These are phyloP conservation scores for Scleroderma citrinum DNA, from an alignment of 768 basidiomycete species.

Conservation along the genomic window DNA sequence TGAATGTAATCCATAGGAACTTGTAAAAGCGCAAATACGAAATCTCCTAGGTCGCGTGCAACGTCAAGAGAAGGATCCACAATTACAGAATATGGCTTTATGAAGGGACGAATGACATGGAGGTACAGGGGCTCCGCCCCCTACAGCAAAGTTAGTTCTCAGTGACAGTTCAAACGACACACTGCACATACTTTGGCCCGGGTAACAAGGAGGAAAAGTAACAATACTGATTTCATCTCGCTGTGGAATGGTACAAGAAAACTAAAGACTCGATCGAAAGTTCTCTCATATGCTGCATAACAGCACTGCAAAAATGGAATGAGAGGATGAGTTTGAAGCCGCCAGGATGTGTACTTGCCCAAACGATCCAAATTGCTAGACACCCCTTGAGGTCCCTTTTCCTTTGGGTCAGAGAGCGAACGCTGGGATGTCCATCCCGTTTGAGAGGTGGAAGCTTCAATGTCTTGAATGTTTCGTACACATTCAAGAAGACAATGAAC, in stretches of 20 bases:
- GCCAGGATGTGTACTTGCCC: conserved; percentile 42
- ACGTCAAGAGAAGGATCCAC: conserved; percentile 63
- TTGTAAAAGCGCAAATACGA: conserved; percentile 39
- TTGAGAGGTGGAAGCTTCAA: conserved; percentile 59
- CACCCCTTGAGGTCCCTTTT: conserved; percentile 85
- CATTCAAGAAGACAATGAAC: conserved; percentile 67
- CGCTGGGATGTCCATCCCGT: conserved; percentile 53
- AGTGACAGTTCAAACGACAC: not conserved
- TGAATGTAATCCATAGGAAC: conserved; percentile 35
- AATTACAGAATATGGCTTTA: conserved; percentile 66
- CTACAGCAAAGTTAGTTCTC: conserved; percentile 33
- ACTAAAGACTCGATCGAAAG: conserved; percentile 56
- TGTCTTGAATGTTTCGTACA: conserved; percentile 82
- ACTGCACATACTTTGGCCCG: conserved; percentile 57
- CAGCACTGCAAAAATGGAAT: conserved; percentile 45
- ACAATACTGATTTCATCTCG: conserved; percentile 68
- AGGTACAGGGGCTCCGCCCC: conserved; percentile 83
- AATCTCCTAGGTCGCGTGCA: conserved; percentile 57
- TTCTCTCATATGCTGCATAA: conserved; percentile 61
- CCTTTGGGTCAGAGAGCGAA: conserved; percentile 63
- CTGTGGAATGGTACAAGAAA: conserved; percentile 80
- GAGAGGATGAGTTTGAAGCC: conserved; percentile 5
- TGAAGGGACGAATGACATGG: conserved; percentile 70
- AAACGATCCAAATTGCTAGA: conserved; percentile 80
- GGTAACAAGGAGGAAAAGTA: conserved; percentile 71